Conservation (phyloP, 2,329 filamentous ascomycete species). For the Diaporthe citriasiana region DNA sequence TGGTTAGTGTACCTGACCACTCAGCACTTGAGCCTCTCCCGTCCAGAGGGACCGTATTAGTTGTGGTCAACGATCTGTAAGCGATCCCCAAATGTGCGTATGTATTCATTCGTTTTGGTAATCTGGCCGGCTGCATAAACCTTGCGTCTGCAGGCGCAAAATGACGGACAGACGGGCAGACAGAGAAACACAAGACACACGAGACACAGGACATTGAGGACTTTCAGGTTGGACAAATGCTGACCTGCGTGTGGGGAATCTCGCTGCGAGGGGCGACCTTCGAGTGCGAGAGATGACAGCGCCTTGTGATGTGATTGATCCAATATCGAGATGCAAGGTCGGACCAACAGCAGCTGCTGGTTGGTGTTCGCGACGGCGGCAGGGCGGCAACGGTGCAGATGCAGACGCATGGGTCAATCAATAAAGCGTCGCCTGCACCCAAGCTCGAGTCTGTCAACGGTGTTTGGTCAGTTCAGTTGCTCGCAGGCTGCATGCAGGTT, state of each 20-base stretch:
- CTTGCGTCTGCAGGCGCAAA: conserved; percentile 11
- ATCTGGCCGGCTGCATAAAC: not conserved
- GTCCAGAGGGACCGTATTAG: not conserved
- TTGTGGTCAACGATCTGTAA: not conserved
- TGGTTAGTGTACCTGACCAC: not conserved
- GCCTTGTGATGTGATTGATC: conserved; percentile 21
- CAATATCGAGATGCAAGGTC: conserved; percentile 25
- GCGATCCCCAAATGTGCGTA: not conserved
- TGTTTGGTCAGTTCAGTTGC: conserved; percentile 19
- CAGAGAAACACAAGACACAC: not conserved
- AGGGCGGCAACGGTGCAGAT: conserved; percentile 24
- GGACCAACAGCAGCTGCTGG: conserved; percentile 27
- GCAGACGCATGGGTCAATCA: conserved; percentile 12
- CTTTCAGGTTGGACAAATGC: not conserved
- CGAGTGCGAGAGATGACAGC: not conserved
- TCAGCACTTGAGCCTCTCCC: conserved; percentile 23
- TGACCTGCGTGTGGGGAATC: conserved; percentile 15
- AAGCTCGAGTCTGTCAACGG: conserved; percentile 6
- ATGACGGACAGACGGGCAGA: not conserved
- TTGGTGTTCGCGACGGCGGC: conserved; percentile 20
- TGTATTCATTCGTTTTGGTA: not conserved
- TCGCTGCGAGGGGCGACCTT: not conserved
- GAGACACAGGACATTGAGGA: not conserved
- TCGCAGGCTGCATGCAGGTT: conserved; percentile 16
- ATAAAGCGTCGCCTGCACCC: not conserved